phyloP scores from a whole-genome alignment of 345 rosid genomes.

The Raphanus raphanistrum region DNA sequence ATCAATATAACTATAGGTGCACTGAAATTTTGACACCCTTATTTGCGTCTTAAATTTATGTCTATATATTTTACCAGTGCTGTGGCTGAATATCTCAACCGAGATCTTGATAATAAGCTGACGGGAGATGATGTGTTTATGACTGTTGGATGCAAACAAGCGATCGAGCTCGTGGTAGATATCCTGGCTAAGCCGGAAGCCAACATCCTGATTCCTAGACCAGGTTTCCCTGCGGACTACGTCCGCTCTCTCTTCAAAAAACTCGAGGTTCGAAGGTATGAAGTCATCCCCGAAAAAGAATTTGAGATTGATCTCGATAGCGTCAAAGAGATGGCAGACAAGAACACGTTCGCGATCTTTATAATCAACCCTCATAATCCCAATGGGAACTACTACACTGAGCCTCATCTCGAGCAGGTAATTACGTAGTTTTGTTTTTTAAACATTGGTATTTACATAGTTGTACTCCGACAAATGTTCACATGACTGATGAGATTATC shows the following conservation, averaged over 20 bases:
- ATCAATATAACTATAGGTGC: no score
- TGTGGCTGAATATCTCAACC: slow-evolving; percentile 44
- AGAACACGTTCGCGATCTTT: slow-evolving; percentile 53
- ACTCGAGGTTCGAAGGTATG: slow-evolving; percentile 47
- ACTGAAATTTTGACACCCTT: no score
- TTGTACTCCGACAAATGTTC: no score
- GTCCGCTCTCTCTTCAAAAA: slow-evolving; percentile 18
- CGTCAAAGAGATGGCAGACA: slow-evolving; percentile 45
- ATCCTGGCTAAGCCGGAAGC: slow-evolving; percentile 49
- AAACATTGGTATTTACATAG: no score
- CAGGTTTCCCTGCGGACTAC: slow-evolving; percentile 41
- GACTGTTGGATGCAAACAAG: slow-evolving; percentile 54
- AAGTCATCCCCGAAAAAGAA: slow-evolving; percentile 47
- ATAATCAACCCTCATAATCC: slow-evolving; percentile 46
- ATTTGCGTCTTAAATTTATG: no score
- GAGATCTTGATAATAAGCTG: slow-evolving; percentile 44
- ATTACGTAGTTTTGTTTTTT: no score
- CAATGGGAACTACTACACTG: slow-evolving; percentile 36
- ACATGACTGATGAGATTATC: no score
- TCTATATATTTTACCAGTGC: slow-evolving; percentile 33
- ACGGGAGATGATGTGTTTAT: slow-evolving; percentile 52
- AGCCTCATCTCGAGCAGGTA: slow-evolving; percentile 45
- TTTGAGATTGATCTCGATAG: slow-evolving; percentile 56
- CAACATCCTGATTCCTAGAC: slow-evolving; percentile 42
- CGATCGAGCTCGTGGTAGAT: slow-evolving; percentile 43